These are phyloP conservation scores for Clonostachys byssicola DNA, from an alignment of 2,329 filamentous ascomycete species.

Conservation along the genomic window DNA sequence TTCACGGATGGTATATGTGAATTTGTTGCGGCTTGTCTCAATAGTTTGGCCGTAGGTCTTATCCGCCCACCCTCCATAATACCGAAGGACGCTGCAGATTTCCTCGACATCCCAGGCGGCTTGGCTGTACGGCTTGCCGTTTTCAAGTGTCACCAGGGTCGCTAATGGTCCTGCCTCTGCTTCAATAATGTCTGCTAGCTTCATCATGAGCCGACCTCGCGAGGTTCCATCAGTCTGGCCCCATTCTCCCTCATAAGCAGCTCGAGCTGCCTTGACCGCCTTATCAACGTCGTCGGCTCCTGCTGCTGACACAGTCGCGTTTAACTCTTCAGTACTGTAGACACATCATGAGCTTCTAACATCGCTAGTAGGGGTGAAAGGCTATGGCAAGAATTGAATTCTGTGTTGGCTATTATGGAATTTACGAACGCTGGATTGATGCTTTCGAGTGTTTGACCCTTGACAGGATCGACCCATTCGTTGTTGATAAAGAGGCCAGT, in stretches of 20 bases:
- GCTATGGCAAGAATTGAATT: no score
- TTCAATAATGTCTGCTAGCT: constrained; percentile 64
- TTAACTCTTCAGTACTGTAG: constrained; percentile 9
- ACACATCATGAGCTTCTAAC: no score
- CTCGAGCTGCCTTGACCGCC: constrained; percentile 39
- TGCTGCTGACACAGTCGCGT: constrained; percentile 7
- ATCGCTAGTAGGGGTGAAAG: no score
- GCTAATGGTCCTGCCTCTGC: constrained; percentile 44
- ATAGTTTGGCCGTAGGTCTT: constrained; percentile 71
- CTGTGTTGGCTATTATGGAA: no score
- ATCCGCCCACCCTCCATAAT: constrained; percentile 68
- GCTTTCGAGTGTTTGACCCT: constrained; percentile 5
- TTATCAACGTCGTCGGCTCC: constrained; percentile 9
- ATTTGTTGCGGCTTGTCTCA: constrained; percentile 55
- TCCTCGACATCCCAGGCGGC: constrained; percentile 53
- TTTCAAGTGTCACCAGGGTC: constrained; percentile 9
- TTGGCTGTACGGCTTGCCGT: constrained; percentile 56
- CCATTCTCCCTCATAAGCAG: constrained; percentile 64
- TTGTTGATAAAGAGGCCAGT: constrained; percentile 12
- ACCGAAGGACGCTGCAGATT: constrained; percentile 39
- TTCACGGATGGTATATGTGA: constrained; percentile 66
- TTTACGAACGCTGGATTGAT: no score
- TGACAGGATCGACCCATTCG: constrained; percentile 7
- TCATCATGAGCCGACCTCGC: constrained; percentile 63
- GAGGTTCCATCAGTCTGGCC: constrained; percentile 58